Percentiles rank a stretch among this genome's conserved stretches.
Conservation (phyloP, 2,329 filamentous ascomycete species). For the Penicillium italicum region DNA sequence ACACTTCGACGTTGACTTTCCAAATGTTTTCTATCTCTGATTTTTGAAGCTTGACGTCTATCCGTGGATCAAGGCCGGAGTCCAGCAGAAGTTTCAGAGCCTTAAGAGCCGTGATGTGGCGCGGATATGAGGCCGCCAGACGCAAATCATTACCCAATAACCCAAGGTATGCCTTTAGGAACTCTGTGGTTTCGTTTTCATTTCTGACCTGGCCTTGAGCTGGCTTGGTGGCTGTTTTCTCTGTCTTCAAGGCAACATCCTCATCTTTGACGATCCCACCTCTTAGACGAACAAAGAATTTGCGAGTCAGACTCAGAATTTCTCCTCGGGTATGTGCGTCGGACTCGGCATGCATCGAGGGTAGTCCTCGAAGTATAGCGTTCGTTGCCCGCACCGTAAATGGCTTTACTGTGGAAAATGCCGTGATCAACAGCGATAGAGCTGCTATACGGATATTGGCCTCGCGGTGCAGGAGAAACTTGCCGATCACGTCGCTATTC, state of each 20-base stretch:
- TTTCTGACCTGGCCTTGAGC: conserved; percentile 40
- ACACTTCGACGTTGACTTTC: conserved; percentile 48
- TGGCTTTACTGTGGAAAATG: conserved; percentile 69
- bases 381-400: conserved; percentile 61
- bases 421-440: conserved; percentile 74
- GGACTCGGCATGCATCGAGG: conserved; percentile 73
- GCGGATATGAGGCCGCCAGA: conserved; percentile 82
- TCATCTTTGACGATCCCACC: conserved; percentile 53
- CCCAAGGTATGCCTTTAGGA: conserved; percentile 68
- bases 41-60: conserved; percentile 44
- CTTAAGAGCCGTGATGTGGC: conserved; percentile 77
- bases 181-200: conserved; percentile 52
- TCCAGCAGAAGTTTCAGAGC: conserved; percentile 64
- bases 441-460: conserved; percentile 71
- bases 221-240: conserved; percentile 12
- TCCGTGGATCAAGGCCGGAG: conserved; percentile 59
- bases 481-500: conserved; percentile 35
- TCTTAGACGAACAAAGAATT: conserved; percentile 71
- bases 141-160: conserved; percentile 72
- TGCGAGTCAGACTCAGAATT: conserved; percentile 68
- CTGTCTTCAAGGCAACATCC: conserved; percentile 26
- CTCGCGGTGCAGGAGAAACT: conserved; percentile 48
- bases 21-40: conserved; percentile 51
- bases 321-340: conserved; percentile 85
- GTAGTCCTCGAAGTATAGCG: conserved; percentile 63